Base-by-base conservation (phyloP, 2,329 filamentous ascomycete genomes). In the Pseudogymnoascus sp. region DNA sequence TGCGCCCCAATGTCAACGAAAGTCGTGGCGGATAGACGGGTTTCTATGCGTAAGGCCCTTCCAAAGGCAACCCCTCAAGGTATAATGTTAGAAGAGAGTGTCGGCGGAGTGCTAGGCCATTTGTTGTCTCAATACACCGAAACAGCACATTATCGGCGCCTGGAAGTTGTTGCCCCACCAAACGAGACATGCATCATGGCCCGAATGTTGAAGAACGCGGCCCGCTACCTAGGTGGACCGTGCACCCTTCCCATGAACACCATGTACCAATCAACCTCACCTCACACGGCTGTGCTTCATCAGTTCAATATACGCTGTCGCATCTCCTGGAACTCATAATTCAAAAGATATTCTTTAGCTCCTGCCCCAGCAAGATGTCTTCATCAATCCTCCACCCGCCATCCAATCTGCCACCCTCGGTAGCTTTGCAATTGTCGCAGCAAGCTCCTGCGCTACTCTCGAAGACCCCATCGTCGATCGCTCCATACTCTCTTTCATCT, bases 341-440 rank as follows among this genome's bases (percentile, higher is more conserved):
- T 21, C n/a, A 35, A 21, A 7, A 29, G 48, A 21, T 21, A 44
- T 44, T 44, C 10, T n/a, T 17, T 21, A 44, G 25, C 25, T 31
- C 15, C 55, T 13, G 15, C 58, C 12, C 17, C 15, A 39, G 25
- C n/a, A 41, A 59, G 7, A 84, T 84, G 81, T 70, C 77, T 10
- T 78, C 78, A 5, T 80, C 83, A 39, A 77, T 87, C 15, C 75
- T 85, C 62, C 80, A 81, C 63, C 82, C 84, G 5, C 81, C 84
- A 38, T 79, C 79, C 68, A 78, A 83, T 68, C 78, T 87, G 35
- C 78, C 84, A 31, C 81, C 82, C 9, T 75, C 77, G 31, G 80
- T 81, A 66, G 84, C 81, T 60, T 75, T 86, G 63, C 74, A 80
- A 67, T 76, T 85, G 62, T 83, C 85, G n/a, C 83, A 86, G 68